Base-by-base conservation (phyloP, 306 rosid genomes). In the Vigna reflexopilosa region DNA sequence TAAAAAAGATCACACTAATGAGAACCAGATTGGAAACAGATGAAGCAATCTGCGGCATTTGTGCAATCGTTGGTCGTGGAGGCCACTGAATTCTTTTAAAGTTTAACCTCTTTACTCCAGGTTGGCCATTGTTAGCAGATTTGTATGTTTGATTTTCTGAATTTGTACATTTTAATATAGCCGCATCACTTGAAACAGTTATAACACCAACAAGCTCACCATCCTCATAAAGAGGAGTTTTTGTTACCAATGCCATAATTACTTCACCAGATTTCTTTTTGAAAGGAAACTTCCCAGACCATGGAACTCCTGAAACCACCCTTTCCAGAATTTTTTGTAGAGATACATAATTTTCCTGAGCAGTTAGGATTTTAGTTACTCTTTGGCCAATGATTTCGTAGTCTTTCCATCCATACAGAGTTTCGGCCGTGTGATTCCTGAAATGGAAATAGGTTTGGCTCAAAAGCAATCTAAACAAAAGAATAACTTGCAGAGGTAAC, bases 221-320 rank as follows among this genome's bases (percentile, higher is more conserved):
- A 45, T 85, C 86, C 67, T 92, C 96, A 32, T 90, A 84, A 67
- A 88, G 74, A 32, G 81, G 92, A 78, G 87, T 77, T 78, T 87
- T 90, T 71, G 93, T 84, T 68, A 85, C 89, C 73, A 88, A 17
- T 32, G 90, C 88, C 88, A 84, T 83, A 66, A 92, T 84, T 72
- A 80, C 78, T 86, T 88, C 88, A 67, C 97, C 91, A 7, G 85
- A 90, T 66, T 62, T 87, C 81, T 90, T 92, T 88, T 85, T 92
- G 48, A 87, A 83, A 77, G 97, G 95, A 85, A 90, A 87, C 73
- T 87, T 88, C 62, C 97, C 95, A 7, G 90, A 84, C 95, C 93
- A 92, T 24, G 90, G 69, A 28, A 76, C 87, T 69, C 90, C 91
- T 9, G 48, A 55, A 72, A 72, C 77, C 84, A 90, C 79, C 45